Base-by-base conservation (phyloP, 805 yeast species). In the Maudiozyma bulderi region DNA sequence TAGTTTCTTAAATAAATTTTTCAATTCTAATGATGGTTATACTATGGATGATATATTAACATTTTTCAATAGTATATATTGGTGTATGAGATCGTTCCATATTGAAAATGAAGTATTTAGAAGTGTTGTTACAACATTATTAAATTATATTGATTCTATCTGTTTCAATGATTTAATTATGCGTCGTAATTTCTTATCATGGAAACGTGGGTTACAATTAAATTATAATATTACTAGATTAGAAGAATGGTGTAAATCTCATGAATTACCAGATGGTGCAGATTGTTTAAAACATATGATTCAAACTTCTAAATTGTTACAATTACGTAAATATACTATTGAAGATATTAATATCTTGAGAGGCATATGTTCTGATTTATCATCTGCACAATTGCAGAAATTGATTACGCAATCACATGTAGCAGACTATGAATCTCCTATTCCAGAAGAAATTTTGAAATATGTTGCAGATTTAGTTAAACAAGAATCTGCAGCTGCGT, bases 211-310 rank as follows among this genome's bases (percentile, higher is more conserved):
- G 44, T 76, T 93, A 57, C 99, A 93, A 70, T 81, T 93, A 69
- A 93, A 89, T 66, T 93, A 93, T 71, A 93, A 93, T 67, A 95
- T 90, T 48, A 93, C 99, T 3, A 80, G 98, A 61, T 76, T 93
- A 59, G 97, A 89, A 67, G 99, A 93, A 71, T 93, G 99, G 99
- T 91, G 98, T 69, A 91, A 88, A 71, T 81, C 88, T 7, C 96
- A 91, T 66, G 90, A 85, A 47, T 80, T 93, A 53, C 84, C 85
- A 46, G 96, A 90, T 64, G 95, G 95, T 2, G 78, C 91, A 4
- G 80, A 82, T 38, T 82, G 88, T 61, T 76, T 93, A 64, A 82
- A 83, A 53, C 97, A 90, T 63, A 74, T 93, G 62, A 76, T 89
- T 56, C 98, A 93, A 70, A 91, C 95, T 20, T 90, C 96, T 39